Evolutionary conservation across 441 rosid genomes (phyloP).

Genomic region (Kokia cookei): DNA sequence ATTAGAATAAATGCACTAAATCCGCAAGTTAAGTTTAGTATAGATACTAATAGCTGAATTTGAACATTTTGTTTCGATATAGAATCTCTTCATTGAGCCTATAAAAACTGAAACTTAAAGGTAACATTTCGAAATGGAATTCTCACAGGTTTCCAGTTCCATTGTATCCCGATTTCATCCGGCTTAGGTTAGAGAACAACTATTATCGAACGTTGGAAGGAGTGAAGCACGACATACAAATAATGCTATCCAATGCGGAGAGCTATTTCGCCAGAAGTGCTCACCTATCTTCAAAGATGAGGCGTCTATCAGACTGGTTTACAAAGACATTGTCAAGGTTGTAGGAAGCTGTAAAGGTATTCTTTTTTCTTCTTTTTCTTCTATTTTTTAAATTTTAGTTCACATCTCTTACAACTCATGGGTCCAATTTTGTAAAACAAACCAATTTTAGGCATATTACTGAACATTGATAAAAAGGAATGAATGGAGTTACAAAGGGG

Average conservation of each 20-base stretch:
- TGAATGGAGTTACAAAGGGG: not conserved
- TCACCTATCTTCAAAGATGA: slow-evolving; percentile 42
- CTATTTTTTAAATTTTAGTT: not conserved
- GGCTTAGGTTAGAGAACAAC: slow-evolving; percentile 49
- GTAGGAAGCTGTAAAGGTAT: slow-evolving; percentile 12
- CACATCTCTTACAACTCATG: not conserved
- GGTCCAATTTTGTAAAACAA: slow-evolving; percentile 2
- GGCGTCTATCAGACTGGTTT: slow-evolving; percentile 58
- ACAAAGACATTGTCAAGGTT: slow-evolving; percentile 37
- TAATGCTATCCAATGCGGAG: slow-evolving; percentile 53
- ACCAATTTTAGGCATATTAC: not conserved
- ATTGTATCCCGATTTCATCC: slow-evolving; percentile 57
- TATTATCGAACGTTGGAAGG: slow-evolving; percentile 62
- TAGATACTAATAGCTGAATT: too few relatives aligned
- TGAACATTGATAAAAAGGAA: not conserved
- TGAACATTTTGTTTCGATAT: not conserved
- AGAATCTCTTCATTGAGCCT: not conserved
- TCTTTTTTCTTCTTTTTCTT: not conserved
- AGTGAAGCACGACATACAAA: slow-evolving; percentile 45
- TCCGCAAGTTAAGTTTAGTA: too few relatives aligned
- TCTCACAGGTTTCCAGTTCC: slow-evolving; percentile 69
- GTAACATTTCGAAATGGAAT: not conserved
- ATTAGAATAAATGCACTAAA: too few relatives aligned
- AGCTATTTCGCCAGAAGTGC: slow-evolving; percentile 38
- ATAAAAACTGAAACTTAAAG: not conserved